Base-by-base conservation (phyloP, 345 rosid genomes). In the Salix brachista region DNA sequence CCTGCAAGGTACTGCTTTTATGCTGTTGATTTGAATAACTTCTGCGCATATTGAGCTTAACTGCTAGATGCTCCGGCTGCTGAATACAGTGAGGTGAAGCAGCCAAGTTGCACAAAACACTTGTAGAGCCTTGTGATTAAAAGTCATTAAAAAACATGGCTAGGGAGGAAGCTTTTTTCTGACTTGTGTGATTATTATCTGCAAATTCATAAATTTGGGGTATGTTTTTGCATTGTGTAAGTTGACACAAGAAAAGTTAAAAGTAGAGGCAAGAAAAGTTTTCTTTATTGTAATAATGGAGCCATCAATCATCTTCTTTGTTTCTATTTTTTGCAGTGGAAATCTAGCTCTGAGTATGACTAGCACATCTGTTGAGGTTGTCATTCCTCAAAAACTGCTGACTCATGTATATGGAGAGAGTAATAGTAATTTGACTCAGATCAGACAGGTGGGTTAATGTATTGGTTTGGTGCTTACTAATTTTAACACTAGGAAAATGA, bases 361-460 rank as follows among this genome's bases (percentile, higher is more conserved):
- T 8, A 84, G 78, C 62, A 52, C 85, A 42, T 78, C 89, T 46
- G 85, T 92, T 65, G 97, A 92, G 85, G 80, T 90, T 42, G 80
- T 88, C 79, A 85, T 90, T 83, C 97, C 97, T 71, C 91, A 87
- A 70, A 80, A 73, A 54, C 84, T 85, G 78, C 62, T 92, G 32
- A 70, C 86, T 58, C 90, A 90, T 81, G 87, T 90, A n/a, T 87
- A 89, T 74, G 94, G 97, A 73, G 97, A 92, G 70, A 81, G 86
- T 73, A 84, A 83, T 76, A 80, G 85, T 81, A 90, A 88, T 80
- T 79, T 92, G 75, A 81, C 76, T 56, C 90, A 88, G 75, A 87
- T 92, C 77, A 89, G 85, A 79, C 94, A 92, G 88, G 97, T 92
- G 84, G 18, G 50, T 14, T 13, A 11, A 46, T 46, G 18, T 46